A percentile compares a stretch with the other conserved stretches of the same genome.
phyloP scores from a whole-genome alignment of 1,284 basidiomycete genomes.

The Peniophora sp. region DNA sequence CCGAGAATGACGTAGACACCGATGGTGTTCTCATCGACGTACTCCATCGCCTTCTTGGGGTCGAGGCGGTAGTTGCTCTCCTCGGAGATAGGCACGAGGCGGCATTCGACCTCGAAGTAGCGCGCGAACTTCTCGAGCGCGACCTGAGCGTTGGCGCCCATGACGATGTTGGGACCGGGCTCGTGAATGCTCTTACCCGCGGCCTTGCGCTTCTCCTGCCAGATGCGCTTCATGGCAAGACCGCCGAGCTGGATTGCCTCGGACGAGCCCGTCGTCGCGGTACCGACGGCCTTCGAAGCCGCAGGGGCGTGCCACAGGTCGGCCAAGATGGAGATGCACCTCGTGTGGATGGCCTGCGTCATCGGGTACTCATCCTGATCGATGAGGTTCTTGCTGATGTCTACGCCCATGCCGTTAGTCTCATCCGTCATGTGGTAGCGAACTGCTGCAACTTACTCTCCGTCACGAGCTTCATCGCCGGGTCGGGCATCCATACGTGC shows the following conservation, averaged over 20 bases:
- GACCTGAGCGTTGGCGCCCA: conserved; percentile 32
- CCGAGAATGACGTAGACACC: conserved; percentile 77
- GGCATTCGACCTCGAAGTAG: conserved; percentile 85
- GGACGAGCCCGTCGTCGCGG: conserved; percentile 90
- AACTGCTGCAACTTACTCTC: too few relatives aligned
- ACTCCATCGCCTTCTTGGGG: conserved; percentile 80
- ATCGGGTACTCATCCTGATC: conserved; percentile 91
- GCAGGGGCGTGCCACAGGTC: conserved; percentile 88
- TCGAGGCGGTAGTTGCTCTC: conserved; percentile 80
- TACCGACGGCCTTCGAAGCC: conserved; percentile 70
- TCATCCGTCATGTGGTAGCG: too few relatives aligned
- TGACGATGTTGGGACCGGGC: conserved; percentile 51
- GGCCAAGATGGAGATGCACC: conserved; percentile 71
- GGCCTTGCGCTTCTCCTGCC: conserved; percentile 86
- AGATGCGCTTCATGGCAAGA: conserved; percentile 89
- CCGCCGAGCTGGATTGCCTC: conserved; percentile 94
- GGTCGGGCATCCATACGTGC: conserved; percentile 52
- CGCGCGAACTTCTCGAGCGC: conserved; percentile 80
- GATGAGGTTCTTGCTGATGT: conserved; percentile 85
- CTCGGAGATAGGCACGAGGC: conserved; percentile 71
- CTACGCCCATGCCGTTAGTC: conserved; percentile 81
- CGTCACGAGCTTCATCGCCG: conserved; percentile 64
- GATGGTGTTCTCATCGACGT: conserved; percentile 89
- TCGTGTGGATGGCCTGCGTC: conserved; percentile 42
- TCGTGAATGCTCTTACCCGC: conserved; percentile 83